Conservation (phyloP, 2,329 filamentous ascomycete species). For the Neurospora sp. region DNA sequence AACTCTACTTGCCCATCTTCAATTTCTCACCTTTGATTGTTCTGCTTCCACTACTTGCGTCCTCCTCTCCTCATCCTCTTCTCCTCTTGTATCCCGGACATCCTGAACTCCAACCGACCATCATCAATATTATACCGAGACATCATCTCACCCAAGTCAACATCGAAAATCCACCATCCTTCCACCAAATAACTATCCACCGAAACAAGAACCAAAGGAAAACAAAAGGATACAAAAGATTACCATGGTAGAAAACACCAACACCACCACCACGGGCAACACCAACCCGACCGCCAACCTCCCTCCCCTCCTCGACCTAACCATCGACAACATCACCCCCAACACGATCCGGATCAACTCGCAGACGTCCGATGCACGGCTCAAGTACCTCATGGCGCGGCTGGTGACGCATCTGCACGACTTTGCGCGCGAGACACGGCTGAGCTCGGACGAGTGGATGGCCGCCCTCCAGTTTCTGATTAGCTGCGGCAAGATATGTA, state of each 20-base stretch:
- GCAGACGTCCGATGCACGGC: conserved; percentile 50
- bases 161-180: not conserved
- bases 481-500: conserved; percentile 61
- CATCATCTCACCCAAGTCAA: not conserved
- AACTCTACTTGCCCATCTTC: not conserved
- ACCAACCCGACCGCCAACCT: conserved; percentile 8
- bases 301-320: conserved; percentile 44
- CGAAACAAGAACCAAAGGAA: not conserved
- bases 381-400: conserved; percentile 63
- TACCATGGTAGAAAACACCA: not conserved
- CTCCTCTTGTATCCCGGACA: not conserved
- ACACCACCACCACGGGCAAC: not conserved
- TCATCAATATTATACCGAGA: too few species aligned
- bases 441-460: conserved; percentile 74
- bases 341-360: conserved; percentile 69
- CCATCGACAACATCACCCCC: conserved; percentile 70
- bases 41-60: not conserved
- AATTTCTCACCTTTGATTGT: not conserved
- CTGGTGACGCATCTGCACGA: conserved; percentile 72
- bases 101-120: too few species aligned
- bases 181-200: not conserved
- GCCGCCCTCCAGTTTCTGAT: conserved; percentile 61
- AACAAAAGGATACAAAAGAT: not conserved
- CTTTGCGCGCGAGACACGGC: conserved; percentile 67
- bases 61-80: not conserved